Percentiles rank a stretch among this genome's conserved stretches.
These are phyloP conservation scores for Meyerozyma athensensis DNA, from an alignment of 1,139 yeast genomes.

Conservation along the genomic window DNA sequence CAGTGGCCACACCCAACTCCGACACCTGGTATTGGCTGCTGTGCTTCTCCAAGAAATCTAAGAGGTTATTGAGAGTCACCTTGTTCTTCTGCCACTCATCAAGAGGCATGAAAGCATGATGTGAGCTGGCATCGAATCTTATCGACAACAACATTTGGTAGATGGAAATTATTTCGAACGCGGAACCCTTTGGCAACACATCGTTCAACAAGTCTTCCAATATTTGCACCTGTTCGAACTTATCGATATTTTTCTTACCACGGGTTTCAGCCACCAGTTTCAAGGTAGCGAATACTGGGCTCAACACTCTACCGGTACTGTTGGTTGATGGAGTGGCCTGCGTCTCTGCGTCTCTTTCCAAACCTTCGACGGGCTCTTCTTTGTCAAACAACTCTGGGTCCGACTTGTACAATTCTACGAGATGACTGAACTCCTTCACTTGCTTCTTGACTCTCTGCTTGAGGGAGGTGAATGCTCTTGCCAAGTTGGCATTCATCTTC, in stretches of 20 bases:
- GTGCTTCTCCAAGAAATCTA: constrained; percentile 65
- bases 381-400: constrained; percentile 71
- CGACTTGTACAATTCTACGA: constrained; percentile 56
- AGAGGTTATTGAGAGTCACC: constrained; percentile 56
- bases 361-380: constrained; percentile 36
- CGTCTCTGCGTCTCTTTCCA: constrained; percentile 5
- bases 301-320: constrained; percentile 21
- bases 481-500: constrained; percentile 76
- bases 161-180: constrained; percentile 76
- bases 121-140: constrained; percentile 75
- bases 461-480: constrained; percentile 82
- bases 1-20: constrained; percentile 74
- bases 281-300: constrained; percentile 66
- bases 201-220: constrained; percentile 60
- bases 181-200: constrained; percentile 30
- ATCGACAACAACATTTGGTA: constrained; percentile 81
- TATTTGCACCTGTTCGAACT: constrained; percentile 66
- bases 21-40: constrained; percentile 58
- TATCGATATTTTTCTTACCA: constrained; percentile 93
- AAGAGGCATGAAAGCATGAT: constrained; percentile 69
- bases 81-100: constrained; percentile 78
- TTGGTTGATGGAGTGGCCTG: constrained; percentile 9
- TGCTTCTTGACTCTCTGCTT: constrained; percentile 87
- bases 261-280: constrained; percentile 79
- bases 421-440: constrained; percentile 58